Conservation (phyloP, 352 stramenopile genomes). For the Globisporangium ultimum region DNA sequence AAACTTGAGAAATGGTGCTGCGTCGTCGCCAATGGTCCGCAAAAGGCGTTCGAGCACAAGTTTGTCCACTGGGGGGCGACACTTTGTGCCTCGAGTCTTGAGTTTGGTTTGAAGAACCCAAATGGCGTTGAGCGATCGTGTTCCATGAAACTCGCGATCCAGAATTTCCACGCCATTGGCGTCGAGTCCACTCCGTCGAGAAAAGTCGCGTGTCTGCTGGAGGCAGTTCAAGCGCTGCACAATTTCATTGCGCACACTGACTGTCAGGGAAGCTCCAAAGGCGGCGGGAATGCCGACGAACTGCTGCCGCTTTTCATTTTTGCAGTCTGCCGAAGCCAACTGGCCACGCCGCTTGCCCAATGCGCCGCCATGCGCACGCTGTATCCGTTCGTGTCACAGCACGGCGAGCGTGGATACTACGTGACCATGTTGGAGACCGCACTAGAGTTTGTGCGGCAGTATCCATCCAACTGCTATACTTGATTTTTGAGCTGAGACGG, state of each 20-base stretch:
- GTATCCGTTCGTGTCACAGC: slow-evolving; percentile 24
- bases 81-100: not conserved
- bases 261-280: not conserved
- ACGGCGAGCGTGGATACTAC: slow-evolving; percentile 39
- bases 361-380: slow-evolving; percentile 25
- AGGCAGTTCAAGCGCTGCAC: slow-evolving; percentile 26
- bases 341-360: slow-evolving; percentile 19
- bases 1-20: not conserved
- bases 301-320: slow-evolving; percentile 45
- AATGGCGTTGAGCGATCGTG: not conserved
- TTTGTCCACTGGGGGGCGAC: not conserved
- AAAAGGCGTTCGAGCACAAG: slow-evolving; percentile 1
- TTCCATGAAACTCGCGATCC: slow-evolving; percentile 16
- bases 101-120: slow-evolving; percentile 4
- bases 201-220: slow-evolving; percentile 30
- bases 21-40: not conserved
- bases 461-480: too few species aligned
- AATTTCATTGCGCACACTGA: slow-evolving; percentile 12
- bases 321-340: slow-evolving; percentile 21
- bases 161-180: slow-evolving; percentile 19
- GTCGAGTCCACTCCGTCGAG: slow-evolving; percentile 15
- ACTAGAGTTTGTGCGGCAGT: slow-evolving; percentile 23
- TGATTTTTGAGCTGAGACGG: too few species aligned
- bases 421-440: slow-evolving; percentile 44
- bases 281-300: slow-evolving; percentile 19